phyloP scores from a whole-genome alignment of 2,329 filamentous ascomycete genomes.

The Fusarium setosum region DNA sequence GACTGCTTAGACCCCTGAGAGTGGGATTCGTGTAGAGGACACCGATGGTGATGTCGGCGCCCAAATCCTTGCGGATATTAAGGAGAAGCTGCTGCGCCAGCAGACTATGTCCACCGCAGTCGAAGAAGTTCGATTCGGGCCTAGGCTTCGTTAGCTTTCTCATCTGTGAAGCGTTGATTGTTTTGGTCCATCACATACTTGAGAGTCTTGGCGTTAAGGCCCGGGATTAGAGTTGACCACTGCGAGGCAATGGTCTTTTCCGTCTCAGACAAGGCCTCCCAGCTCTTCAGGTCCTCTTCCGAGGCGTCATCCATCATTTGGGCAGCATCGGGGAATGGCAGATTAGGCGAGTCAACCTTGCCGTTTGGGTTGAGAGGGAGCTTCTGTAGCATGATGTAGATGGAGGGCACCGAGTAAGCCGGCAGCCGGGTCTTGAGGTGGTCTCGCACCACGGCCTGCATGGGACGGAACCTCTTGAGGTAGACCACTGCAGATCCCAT shows the following conservation, averaged over 20 bases:
- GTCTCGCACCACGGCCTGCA: conserved; percentile 57
- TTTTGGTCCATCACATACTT: background rate
- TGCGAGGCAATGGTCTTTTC: background rate
- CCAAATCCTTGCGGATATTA: conserved; percentile 51
- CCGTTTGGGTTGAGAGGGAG: conserved; percentile 80
- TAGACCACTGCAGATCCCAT: conserved; percentile 56
- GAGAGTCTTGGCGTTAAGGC: background rate
- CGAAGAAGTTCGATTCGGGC: conserved; percentile 46
- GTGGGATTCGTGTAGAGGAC: conserved; percentile 35
- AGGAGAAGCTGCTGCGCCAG: conserved; percentile 82
- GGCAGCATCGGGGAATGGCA: conserved; percentile 78
- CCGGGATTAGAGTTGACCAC: background rate
- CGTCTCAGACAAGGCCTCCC: background rate
- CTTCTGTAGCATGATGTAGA: conserved; percentile 50
- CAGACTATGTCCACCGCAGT: conserved; percentile 50
- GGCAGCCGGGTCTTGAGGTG: conserved; percentile 29
- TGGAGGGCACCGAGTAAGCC: conserved; percentile 47
- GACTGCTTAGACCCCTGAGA: conserved; percentile 1
- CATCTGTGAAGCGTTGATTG: background rate
- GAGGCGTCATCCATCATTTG: background rate
- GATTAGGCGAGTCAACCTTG: conserved; percentile 80
- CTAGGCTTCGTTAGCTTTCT: background rate
- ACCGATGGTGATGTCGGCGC: conserved; percentile 44
- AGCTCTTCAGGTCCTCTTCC: background rate
- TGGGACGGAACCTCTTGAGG: conserved; percentile 54